Conservation (phyloP, 2,329 filamentous ascomycete genomes). For the Ceratocystis harringtonii region DNA sequence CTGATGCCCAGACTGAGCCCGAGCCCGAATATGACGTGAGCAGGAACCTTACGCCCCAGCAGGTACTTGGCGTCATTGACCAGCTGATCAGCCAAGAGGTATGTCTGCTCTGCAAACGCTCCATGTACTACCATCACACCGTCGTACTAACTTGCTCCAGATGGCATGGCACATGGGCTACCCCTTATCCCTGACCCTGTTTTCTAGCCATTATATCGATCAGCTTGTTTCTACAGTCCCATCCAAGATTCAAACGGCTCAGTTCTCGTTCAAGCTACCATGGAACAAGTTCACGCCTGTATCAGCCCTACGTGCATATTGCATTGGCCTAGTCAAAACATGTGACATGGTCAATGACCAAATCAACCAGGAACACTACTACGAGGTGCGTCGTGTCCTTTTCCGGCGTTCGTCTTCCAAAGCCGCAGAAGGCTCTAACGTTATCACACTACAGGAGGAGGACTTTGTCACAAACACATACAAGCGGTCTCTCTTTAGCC, state of each 20-base stretch:
- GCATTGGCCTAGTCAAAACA: conserved; percentile 66
- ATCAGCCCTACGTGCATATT: conserved; percentile 67
- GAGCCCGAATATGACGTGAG: conserved; percentile 70
- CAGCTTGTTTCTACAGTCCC: conserved; percentile 60
- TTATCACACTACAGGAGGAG: conserved; percentile 50
- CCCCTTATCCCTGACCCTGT: conserved; percentile 82
- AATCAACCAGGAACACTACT: conserved; percentile 73
- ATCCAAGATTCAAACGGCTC: conserved; percentile 45
- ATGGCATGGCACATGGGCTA: conserved; percentile 98
- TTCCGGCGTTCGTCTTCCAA: not conserved
- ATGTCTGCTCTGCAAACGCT: conserved; percentile 18
- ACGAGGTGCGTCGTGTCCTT: conserved; percentile 48
- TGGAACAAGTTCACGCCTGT: conserved; percentile 34
- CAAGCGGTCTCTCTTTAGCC: conserved; percentile 58
- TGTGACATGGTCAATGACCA: conserved; percentile 65
- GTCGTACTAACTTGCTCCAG: conserved; percentile 28
- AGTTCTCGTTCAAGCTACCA: conserved; percentile 35
- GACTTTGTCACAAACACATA: conserved; percentile 93
- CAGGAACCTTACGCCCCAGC: conserved; percentile 51
- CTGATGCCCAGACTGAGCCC: conserved; percentile 62
- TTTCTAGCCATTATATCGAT: conserved; percentile 85
- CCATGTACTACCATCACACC: not conserved
- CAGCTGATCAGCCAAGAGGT: conserved; percentile 82
- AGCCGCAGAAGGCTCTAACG: not conserved
- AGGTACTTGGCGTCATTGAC: conserved; percentile 88